Base-by-base conservation (phyloP, 306 rosid genomes). In the Erythrophleum fordii region DNA sequence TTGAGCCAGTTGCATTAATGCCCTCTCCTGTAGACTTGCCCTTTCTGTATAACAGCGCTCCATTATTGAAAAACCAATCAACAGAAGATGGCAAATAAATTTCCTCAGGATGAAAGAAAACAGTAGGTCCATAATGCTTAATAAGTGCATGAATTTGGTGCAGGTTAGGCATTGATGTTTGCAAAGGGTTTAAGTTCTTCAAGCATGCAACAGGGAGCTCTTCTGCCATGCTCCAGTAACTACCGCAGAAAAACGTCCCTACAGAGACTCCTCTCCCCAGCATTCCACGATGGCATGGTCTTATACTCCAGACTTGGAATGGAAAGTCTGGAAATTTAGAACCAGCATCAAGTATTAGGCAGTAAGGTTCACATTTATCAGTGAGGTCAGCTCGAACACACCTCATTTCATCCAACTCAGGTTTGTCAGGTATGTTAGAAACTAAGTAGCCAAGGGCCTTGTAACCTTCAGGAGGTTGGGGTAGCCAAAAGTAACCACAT, bases 71-170 rank as follows among this genome's bases (percentile, higher is more conserved):
- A 77, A 95, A 90, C 99, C 99, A 95, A n/a, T 89, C 77, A 79
- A 95, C 92, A 31, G 98, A 91, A 87, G 98, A 93, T 51, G 99
- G 99, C 86, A 95, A 87, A 88, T 88, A 95, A 79, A 76, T 56
- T 83, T 95, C 99, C 29, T 87, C 73, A 1, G 97, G 98, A 77
- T 95, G 99, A 81, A 93, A 93, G 86, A 90, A 91, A 51, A 95
- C 80, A 22, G 94, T 90, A 68, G 99, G 97, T 46, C 97, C 99
- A 77, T 91, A 95, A 72, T 93, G 97, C 83, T 87, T 60, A 79
- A 95, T 90, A 34, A 95, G 92, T 58, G 95, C 90, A 75, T 89
- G 91, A 75, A 93, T 88, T 84, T 95, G 99, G 77, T 85, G 52
- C 37, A 88, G 85, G 73, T 80, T 78, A 26, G 99, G 97, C 97